Evolutionary conservation across 1,284 basidiomycete genomes (phyloP), one percentile per base, ranked within the genome.

Genomic region (Boletus semigastroideus): DNA sequence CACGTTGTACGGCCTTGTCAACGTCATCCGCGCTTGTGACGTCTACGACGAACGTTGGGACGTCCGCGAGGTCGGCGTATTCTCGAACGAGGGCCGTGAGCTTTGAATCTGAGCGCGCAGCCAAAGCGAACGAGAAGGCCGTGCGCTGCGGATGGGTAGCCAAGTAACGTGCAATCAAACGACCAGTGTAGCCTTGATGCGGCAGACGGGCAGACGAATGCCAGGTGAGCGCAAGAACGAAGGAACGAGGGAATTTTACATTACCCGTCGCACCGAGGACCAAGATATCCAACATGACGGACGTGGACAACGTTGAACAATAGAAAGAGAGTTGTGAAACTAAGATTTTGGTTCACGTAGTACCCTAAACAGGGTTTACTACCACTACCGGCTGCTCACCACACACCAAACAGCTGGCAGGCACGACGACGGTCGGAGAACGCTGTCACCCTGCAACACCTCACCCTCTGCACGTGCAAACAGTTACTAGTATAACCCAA

Each of bases 221-320:
- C 25, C 25, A 25, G 7, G 42, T 56, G 34, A 53, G 50, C 42
- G 38, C 46, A n/a, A 46, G 19, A 55, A 51, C 19, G 27, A 9
- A 41, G 27, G 6, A 22, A 49, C n/a, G 33, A 59, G n/a, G 33
- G 17, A 40, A 37, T 33, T 27, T 25, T 39, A 54, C 17, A 37
- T 52, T 57, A 73, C 75, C 78, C 41, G 85, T 87, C 17, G 84
- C 84, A 10, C 85, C 85, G 33, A 87, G 69, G 37, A 87, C 69
- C 20, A 87, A 71, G 43, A 87, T 78, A 61, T 86, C 84, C 22
- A 67, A 56, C 69, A 70, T 67, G 55, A 40, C 59, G 54, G 34
- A 39, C 14, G 56, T 48, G 54, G 54, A 51, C 39, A 37, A 39
- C 14, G 56, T 48, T 55, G 54, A 51, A 41, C 33, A 7, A 25